A percentile compares a stretch with the other conserved stretches of the same genome.
These are phyloP conservation scores for Tetrapyrgos nigripes DNA, from an alignment of 1,284 basidiomycete genomes.

Conservation along the genomic window DNA sequence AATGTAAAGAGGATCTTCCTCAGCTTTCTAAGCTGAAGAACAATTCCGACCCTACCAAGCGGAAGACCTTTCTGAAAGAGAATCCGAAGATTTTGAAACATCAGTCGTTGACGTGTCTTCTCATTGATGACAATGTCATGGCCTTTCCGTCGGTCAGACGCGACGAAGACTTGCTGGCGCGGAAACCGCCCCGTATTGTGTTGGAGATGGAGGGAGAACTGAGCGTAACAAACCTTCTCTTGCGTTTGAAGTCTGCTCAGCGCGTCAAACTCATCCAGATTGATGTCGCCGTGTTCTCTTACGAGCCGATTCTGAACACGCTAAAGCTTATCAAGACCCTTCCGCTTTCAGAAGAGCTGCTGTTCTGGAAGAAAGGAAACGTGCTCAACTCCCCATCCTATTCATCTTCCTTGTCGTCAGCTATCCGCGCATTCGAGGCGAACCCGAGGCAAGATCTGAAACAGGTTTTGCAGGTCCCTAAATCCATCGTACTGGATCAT, in stretches of 20 bases:
- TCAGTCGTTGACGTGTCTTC: slow-evolving; percentile 56
- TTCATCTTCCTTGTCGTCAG: slow-evolving; percentile 7
- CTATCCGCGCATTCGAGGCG: slow-evolving; percentile 41
- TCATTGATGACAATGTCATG: slow-evolving; percentile 53
- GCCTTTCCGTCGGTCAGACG: slow-evolving; percentile 60
- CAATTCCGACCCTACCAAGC: slow-evolving; percentile 20
- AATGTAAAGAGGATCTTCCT: slow-evolving; percentile 48
- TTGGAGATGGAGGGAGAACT: slow-evolving; percentile 58
- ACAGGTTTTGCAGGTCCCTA: slow-evolving; percentile 39
- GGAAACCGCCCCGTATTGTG: slow-evolving; percentile 54
- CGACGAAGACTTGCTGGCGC: slow-evolving; percentile 55
- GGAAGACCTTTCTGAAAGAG: slow-evolving; percentile 44
- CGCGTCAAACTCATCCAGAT: slow-evolving; percentile 58
- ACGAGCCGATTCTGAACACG: slow-evolving; percentile 61
- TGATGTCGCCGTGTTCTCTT: slow-evolving; percentile 65
- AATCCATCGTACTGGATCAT: slow-evolving; percentile 52
- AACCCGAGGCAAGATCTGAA: slow-evolving; percentile 49
- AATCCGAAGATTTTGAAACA: slow-evolving; percentile 53
- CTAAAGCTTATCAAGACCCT: slow-evolving; percentile 51
- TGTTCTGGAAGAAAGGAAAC: slow-evolving; percentile 53
- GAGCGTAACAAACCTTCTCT: slow-evolving; percentile 43
- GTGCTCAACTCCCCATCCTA: slow-evolving; percentile 18
- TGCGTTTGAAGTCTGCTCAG: slow-evolving; percentile 42
- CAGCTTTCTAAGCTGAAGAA: slow-evolving; percentile 22
- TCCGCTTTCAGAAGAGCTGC: slow-evolving; percentile 54